Conservation (phyloP, 139 green algal genomes). For the Penium margaritaceum region DNA sequence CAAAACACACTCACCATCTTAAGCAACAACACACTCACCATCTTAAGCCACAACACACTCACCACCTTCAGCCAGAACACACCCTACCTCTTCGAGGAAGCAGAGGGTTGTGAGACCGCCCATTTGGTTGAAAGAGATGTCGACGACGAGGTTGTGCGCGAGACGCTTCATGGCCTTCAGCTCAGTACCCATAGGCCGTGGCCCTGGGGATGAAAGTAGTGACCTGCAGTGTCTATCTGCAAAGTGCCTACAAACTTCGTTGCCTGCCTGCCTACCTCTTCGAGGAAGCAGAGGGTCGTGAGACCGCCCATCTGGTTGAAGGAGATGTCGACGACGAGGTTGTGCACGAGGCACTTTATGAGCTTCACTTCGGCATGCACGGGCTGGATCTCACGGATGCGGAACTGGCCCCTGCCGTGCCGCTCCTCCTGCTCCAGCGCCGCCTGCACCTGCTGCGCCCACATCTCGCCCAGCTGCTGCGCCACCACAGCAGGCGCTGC, state of each 20-base stretch:
- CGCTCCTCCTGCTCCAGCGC: constrained; percentile 64
- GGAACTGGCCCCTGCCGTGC: constrained; percentile 54
- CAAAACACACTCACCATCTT: too few species aligned
- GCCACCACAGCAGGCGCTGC: too few species aligned
- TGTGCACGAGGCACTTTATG: constrained; percentile 87
- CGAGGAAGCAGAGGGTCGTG: constrained; percentile 81
- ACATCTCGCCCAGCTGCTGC: too few species aligned
- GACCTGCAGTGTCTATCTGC: too few species aligned
- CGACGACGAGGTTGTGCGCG: constrained; percentile 89
- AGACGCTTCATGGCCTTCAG: constrained; percentile 85
- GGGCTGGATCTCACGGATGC: constrained; percentile 67
- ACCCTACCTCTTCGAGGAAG: constrained; percentile 80
- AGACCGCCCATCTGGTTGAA: constrained; percentile 85
- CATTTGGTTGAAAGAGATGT: constrained; percentile 86
- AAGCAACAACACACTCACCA: too few species aligned
- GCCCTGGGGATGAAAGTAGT: too few species aligned
- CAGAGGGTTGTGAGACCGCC: constrained; percentile 78
- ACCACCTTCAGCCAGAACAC: too few species aligned
- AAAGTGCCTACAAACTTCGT: too few species aligned
- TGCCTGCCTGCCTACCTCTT: too few species aligned
- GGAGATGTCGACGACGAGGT: constrained; percentile 93
- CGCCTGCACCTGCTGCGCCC: constrained; percentile 43
- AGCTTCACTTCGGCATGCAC: constrained; percentile 86
- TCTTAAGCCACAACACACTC: too few species aligned
- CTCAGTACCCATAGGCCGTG: too few species aligned